These are phyloP conservation scores for Arabis alpina DNA, from an alignment of 345 rosid genomes.

Conservation along the genomic window DNA sequence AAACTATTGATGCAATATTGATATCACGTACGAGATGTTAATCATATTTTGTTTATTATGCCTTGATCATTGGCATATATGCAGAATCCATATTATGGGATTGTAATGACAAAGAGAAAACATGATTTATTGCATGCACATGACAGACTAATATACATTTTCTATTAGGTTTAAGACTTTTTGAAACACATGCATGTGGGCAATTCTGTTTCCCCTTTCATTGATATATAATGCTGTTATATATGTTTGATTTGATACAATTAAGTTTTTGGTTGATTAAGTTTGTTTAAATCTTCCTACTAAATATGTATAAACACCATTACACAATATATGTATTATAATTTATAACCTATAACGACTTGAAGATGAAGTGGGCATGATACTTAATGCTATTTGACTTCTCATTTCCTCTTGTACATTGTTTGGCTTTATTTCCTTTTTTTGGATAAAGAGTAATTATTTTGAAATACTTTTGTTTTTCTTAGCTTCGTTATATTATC, in stretches of 20 bases:
- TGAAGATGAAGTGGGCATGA: conserved; percentile 13
- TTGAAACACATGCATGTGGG: conserved; percentile 42
- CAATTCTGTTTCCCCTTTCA: conserved; percentile 21
- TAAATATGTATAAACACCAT: background rate
- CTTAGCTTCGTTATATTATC: conserved; percentile 2
- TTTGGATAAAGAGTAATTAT: background rate
- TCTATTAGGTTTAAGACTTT: conserved; percentile 9
- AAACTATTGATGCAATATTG: background rate
- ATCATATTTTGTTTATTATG: background rate
- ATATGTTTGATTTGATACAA: conserved; percentile 27
- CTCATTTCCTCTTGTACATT: conserved; percentile 14
- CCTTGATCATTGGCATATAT: conserved; percentile 13
- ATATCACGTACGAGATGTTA: background rate
- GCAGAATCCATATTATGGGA: conserved; percentile 12
- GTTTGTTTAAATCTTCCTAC: background rate
- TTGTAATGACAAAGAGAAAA: conserved; percentile 14
- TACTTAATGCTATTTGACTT: conserved; percentile 26
- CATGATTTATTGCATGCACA: conserved; percentile 21
- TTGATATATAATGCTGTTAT: conserved; percentile 3
- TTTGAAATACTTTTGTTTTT: conserved; percentile 5
- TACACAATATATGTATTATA: too few species aligned
- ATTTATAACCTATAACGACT: background rate
- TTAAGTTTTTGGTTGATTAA: background rate
- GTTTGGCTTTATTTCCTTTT: background rate
- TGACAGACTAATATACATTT: conserved; percentile 27